These are phyloP conservation scores for Chlorella sorokiniana DNA, from an alignment of 139 green algal species.

Conservation along the genomic window DNA sequence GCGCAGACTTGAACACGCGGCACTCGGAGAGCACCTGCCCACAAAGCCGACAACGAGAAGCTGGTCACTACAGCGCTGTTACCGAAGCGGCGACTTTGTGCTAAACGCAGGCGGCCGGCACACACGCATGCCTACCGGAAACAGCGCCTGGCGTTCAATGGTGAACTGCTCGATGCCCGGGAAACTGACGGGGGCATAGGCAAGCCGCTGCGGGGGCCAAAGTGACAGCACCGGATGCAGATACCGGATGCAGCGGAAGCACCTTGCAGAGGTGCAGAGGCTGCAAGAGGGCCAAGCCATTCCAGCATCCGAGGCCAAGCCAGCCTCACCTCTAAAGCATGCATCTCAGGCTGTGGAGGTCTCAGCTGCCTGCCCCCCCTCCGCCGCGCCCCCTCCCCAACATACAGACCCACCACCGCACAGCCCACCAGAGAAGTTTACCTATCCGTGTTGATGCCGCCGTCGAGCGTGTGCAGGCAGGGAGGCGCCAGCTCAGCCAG, in stretches of 20 bases:
- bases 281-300: too few species aligned
- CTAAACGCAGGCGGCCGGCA: not conserved
- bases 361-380: not conserved
- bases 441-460: conserved; percentile 79
- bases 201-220: conserved; percentile 51
- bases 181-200: conserved; percentile 51
- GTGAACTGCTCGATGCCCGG: conserved; percentile 58
- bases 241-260: not conserved
- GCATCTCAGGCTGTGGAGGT: too few species aligned
- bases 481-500: conserved; percentile 50
- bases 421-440: not conserved
- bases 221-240: not conserved
- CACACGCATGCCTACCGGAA: conserved; percentile 9
- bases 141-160: conserved; percentile 51
- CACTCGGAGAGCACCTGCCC: conserved; percentile 54
- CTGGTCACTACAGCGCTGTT: too few species aligned
- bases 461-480: conserved; percentile 70
- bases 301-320: too few species aligned
- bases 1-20: conserved; percentile 63
- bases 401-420: not conserved
- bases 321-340: too few species aligned
- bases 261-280: not conserved
- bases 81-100: too few species aligned
- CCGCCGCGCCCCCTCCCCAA: not conserved
- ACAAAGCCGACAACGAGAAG: not conserved